Evolutionary conservation across 139 green algal species (phyloP), one percentile per base, ranked within the genome.

Genomic region (Chlamydomonas applanata): DNA sequence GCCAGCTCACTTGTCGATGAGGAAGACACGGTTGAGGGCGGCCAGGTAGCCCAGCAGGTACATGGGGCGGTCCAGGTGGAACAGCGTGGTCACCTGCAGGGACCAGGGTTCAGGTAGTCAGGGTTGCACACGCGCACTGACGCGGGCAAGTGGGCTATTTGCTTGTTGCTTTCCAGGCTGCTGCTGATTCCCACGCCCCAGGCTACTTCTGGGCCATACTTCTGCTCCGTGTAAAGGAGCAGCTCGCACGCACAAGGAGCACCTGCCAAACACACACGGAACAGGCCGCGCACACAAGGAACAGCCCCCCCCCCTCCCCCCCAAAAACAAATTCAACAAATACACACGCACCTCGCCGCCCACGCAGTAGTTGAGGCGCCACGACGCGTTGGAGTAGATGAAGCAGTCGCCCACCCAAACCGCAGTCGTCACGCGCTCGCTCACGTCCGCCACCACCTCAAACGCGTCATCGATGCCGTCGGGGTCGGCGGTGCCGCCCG

Each of bases 21-120:
- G 88, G 86, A 97, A 99, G 1, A 98, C 80, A 11, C 92, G 78
- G 74, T 86, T 92, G 83, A 97, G 91, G 24, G 85, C 75, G 1
- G 95, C 94, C 54, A 99, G 83, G 85, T 98, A 99, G 29, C 96
- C 96, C 60, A 99, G 86, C 40, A 99, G 84, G 87, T 97, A 98
- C 89, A 98, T 94, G 35, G 96, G 95, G 7, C 91, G 79, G 86
- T 99, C 96, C 66, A 99, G 80, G 83, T 99, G 96, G 78, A 89
- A 94, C 76, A 99, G 89, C 3, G 95, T 98, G 64, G 95, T 98
- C n/a, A 95, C 56, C 40, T 59, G 40, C 33, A 4, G 80, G 7
- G n/a, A 11, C 40, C 40, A 11, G n/a, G n/a, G n/a, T n/a, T n/a
- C n/a, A n/a, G n/a, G n/a, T n/a, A n/a, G n/a, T n/a, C n/a, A n/a